Evolutionary conservation across 1,284 basidiomycete genomes (phyloP), one percentile per base, ranked within the genome.

Genomic region (Ceratobasidium sp.): DNA sequence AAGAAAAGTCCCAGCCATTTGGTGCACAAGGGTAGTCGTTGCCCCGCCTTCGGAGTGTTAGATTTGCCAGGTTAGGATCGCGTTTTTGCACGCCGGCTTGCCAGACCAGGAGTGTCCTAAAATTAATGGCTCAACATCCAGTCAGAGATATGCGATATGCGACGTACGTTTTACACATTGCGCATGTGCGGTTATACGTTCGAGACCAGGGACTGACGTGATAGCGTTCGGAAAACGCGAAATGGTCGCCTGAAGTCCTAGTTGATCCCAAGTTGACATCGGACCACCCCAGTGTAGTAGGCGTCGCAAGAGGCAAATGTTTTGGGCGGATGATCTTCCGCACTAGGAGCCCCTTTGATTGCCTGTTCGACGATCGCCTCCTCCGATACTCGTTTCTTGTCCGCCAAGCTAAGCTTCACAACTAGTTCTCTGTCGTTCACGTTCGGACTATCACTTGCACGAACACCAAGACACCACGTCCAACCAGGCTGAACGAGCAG

Each of bases 1-100:
- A 51, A 16, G 63, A 65, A n/a, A 65, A 31, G 39, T 65, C 46
- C 63, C 24, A 51, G 48, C 51, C 48, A 41, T 65, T 65, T n/a
- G 51, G 11, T 7, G 51, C 63, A 7, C 63, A 46, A 19, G 31
- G 24, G 14, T 46, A 11, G 2, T 39, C 19, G 27, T 37, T 22
- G 24, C 29, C 63, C 34, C n/a, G 39, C 31, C 1, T 49, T 51
- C 31, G 63, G 29, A 34, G 27, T 46, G 51, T 65, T 2, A 65
- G 22, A 29, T 65, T 65, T 37, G 46, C 24, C n/a, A 51, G 14
- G n/a, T 46, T 65, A 3, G 51, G 63, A 37, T 51, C 48, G 5
- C 48, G 31, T 22, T 65, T 27, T 29, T 65, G 46, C 11, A 65
- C 48, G 27, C 63, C 46, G 14, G 13, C 39, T 3, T 29, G 2